A percentile compares a stretch with the other conserved stretches of the same genome.
These are phyloP conservation scores for Clarireedia homoeocarpa DNA, from an alignment of 2,329 filamentous ascomycete species.

Conservation along the genomic window DNA sequence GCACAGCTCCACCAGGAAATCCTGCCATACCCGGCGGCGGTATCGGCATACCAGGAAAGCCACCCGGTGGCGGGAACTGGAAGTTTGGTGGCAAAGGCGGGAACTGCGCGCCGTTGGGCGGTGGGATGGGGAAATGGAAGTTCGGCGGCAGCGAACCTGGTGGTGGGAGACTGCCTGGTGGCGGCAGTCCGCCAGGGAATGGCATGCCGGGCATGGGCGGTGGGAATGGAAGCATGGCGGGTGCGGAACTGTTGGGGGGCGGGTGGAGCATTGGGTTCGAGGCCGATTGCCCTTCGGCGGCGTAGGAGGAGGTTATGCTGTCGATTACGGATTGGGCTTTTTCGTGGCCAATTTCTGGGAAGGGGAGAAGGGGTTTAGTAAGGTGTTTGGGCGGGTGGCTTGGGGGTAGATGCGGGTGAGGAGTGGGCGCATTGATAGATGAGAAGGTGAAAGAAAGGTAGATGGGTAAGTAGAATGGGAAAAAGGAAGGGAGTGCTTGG, in stretches of 20 bases:
- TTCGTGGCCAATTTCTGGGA: slow-evolving; percentile 90
- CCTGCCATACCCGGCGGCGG: slow-evolving; percentile 6
- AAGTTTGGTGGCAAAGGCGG: slow-evolving; percentile 45
- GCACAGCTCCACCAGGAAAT: slow-evolving; percentile 3
- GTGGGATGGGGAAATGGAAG: slow-evolving; percentile 14
- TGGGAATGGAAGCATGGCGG: slow-evolving; percentile 23
- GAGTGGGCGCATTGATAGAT: neutral
- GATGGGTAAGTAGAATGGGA: neutral
- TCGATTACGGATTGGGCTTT: slow-evolving; percentile 98
- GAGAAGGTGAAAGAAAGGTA: neutral
- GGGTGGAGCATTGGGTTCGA: slow-evolving; percentile 69
- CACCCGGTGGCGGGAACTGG: slow-evolving; percentile 34
- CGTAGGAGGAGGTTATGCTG: slow-evolving; percentile 92
- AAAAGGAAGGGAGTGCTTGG: neutral
- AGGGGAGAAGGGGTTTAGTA: neutral
- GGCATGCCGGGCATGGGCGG: slow-evolving; percentile 18
- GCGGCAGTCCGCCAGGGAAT: slow-evolving; percentile 28
- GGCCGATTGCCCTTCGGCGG: slow-evolving; percentile 81
- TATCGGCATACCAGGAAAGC: slow-evolving; percentile 16
- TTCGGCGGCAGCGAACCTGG: slow-evolving; percentile 24
- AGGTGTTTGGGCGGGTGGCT: too few relatives aligned
- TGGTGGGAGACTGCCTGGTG: slow-evolving; percentile 21
- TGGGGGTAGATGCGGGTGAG: neutral
- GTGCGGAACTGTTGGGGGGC: slow-evolving; percentile 21
- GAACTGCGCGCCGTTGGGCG: slow-evolving; percentile 33